A percentile compares a stretch with the other conserved stretches of the same genome.
These are phyloP conservation scores for Daldinia caldariorum DNA, from an alignment of 495 filamentous ascomycete species.

Conservation along the genomic window DNA sequence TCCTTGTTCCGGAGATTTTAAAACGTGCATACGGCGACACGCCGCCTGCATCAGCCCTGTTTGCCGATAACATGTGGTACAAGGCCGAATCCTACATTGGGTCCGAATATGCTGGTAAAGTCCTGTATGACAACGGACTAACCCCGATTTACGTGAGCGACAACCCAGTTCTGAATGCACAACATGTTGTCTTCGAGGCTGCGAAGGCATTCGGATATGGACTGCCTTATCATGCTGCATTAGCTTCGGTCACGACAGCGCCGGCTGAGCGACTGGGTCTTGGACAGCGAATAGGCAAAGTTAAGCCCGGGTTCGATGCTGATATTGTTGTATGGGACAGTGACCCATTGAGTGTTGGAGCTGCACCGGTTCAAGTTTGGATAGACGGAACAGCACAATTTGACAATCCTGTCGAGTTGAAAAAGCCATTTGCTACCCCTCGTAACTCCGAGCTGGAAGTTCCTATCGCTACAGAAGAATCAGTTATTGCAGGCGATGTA, in stretches of 20 bases:
- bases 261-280: conserved; percentile 69
- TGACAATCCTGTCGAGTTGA: conserved; percentile 55
- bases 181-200: conserved; percentile 66
- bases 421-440: conserved; percentile 48
- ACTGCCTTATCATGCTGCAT: conserved; percentile 66
- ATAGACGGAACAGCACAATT: conserved; percentile 68
- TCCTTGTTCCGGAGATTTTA: conserved; percentile 67
- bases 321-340: conserved; percentile 74
- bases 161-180: conserved; percentile 61
- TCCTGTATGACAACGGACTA: conserved; percentile 67
- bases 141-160: conserved; percentile 62
- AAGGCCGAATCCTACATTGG: conserved; percentile 70
- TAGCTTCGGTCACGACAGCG: conserved; percentile 68
- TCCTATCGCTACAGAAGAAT: conserved; percentile 48
- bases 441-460: conserved; percentile 47
- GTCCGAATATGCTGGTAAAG: conserved; percentile 68
- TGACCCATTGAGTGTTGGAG: conserved; percentile 69
- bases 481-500: conserved; percentile 48
- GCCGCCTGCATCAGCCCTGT: conserved; percentile 59
- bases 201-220: conserved; percentile 69
- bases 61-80: conserved; percentile 71
- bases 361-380: conserved; percentile 69
- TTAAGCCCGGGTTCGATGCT: conserved; percentile 70
- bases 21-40: conserved; percentile 60
- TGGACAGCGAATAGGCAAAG: conserved; percentile 68